Evolutionary conservation across 1,139 yeast genomes (phyloP).

Genomic region (Kodamaea sp.): DNA sequence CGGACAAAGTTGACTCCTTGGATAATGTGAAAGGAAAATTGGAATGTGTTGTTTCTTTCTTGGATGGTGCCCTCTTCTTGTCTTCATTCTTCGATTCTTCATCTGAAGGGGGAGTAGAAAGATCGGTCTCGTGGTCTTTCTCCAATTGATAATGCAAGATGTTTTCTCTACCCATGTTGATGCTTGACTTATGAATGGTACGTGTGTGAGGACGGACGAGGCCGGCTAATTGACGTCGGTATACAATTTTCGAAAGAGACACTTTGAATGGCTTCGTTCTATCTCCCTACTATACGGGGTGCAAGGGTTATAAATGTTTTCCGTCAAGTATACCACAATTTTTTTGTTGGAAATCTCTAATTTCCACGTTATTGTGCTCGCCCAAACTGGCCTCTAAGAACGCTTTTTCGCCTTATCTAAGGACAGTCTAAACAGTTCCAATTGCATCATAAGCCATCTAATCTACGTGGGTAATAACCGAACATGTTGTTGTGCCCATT

Average conservation of each 20-base stretch:
- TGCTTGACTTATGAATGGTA: slow-evolving; percentile 5
- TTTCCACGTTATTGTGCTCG: too few species aligned
- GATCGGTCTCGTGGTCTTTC: slow-evolving; percentile 42
- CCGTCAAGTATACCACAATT: too few species aligned
- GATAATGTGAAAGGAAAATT: slow-evolving; percentile 57
- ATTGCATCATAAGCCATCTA: background rate
- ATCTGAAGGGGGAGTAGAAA: slow-evolving; percentile 16
- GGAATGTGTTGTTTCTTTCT: slow-evolving; percentile 10
- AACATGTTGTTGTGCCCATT: background rate
- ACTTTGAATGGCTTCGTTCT: slow-evolving; percentile 7
- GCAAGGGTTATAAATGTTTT: too few species aligned
- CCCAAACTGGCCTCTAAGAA: too few species aligned
- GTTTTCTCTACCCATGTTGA: slow-evolving; percentile 47
- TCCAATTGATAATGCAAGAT: slow-evolving; percentile 44
- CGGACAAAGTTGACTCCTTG: slow-evolving; percentile 59
- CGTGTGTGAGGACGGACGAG: slow-evolving; percentile 5
- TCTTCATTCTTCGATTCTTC: slow-evolving; percentile 3
- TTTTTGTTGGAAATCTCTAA: too few species aligned
- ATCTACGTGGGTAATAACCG: background rate
- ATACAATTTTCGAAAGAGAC: slow-evolving; percentile 7
- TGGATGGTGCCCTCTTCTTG: slow-evolving; percentile 4
- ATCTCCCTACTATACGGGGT: too few species aligned
- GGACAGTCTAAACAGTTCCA: too few species aligned
- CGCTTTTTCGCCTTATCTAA: too few species aligned
- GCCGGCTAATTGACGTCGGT: slow-evolving; percentile 9